These are phyloP conservation scores for Sporothrix pallida DNA, from an alignment of 2,329 filamentous ascomycete species.

Conservation along the genomic window DNA sequence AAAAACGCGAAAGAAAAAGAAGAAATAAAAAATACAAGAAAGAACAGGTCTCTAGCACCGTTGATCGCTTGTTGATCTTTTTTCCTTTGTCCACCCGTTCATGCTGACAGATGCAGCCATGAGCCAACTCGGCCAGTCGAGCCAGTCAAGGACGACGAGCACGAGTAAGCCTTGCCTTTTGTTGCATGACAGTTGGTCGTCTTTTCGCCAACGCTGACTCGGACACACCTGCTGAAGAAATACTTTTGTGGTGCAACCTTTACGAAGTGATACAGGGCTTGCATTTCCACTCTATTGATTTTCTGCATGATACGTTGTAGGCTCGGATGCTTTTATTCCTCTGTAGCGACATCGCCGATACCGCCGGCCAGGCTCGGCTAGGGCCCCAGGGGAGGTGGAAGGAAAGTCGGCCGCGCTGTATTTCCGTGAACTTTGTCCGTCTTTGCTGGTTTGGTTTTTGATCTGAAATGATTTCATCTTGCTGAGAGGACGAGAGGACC, in stretches of 20 bases:
- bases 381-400: not conserved
- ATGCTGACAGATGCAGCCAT: conserved; percentile 1
- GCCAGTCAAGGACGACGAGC: no score
- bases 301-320: conserved; percentile 8
- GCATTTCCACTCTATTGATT: not conserved
- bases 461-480: no score
- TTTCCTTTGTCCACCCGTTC: not conserved
- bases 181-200: not conserved
- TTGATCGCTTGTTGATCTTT: conserved; percentile 10
- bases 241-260: not conserved
- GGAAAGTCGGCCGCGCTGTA: not conserved
- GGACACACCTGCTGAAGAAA: not conserved
- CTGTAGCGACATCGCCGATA: conserved; percentile 10
- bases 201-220: not conserved
- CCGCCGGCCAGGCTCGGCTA: conserved; percentile 16
- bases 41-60: not conserved
- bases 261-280: no score
- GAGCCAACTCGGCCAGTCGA: no score
- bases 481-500: not conserved
- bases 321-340: not conserved
- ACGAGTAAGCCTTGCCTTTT: not conserved
- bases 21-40: not conserved
- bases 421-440: not conserved
- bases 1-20: not conserved
- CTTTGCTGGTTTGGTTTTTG: not conserved